Evolutionary conservation across 1,284 basidiomycete species (phyloP), one percentile per base, ranked within the genome.

Genomic region (Sphagnurus paluster): DNA sequence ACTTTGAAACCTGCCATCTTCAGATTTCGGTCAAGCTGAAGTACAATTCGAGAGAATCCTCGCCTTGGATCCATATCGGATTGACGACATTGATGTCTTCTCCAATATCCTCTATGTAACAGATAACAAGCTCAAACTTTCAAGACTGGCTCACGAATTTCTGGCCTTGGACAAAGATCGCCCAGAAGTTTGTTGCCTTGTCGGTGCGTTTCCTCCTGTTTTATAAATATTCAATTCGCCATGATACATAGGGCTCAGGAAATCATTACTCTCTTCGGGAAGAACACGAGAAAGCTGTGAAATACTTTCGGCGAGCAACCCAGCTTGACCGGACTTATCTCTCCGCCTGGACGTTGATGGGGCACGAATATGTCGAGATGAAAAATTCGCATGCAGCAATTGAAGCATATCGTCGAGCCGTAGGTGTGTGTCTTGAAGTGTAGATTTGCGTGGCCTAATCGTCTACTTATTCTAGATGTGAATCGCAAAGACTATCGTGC

Each of bases 381-480:
- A 98, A 98, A 69, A 99, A 99, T 68, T 93, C 93, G 13, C 95
- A 98, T 73, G 96, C 97, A 2, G 97, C 97, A 1, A 96, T 98
- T 45, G 97, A 98, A 68, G 92, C 94, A 21, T 99, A 99, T 69
- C 81, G 97, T 39, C 81, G 93, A 61, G 97, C 96, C 45, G 86
- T 98, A 50, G 92, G 93, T 93, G 65, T 49, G 87, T 45, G 10
- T 30, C 17, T 24, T 8, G 16, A 34, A 24, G 36, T 7, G 13
- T 17, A 8, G 16, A 4, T 20, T 9, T 32, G 2, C 36, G 9
- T 38, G 33, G 11, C 34, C 23, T 40, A 30, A 39, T 25, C 17
- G 4, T 5, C 19, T 24, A 43, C n/a, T 42, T 28, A 25, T 20
- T 40, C 2, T 43, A 82, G 96, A 98, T 62, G 87, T 97, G 54